Percentiles rank a stretch among this genome's conserved stretches.
These are phyloP conservation scores for Elongisporangium undulatum DNA, from an alignment of 352 stramenopile genomes.

Conservation along the genomic window DNA sequence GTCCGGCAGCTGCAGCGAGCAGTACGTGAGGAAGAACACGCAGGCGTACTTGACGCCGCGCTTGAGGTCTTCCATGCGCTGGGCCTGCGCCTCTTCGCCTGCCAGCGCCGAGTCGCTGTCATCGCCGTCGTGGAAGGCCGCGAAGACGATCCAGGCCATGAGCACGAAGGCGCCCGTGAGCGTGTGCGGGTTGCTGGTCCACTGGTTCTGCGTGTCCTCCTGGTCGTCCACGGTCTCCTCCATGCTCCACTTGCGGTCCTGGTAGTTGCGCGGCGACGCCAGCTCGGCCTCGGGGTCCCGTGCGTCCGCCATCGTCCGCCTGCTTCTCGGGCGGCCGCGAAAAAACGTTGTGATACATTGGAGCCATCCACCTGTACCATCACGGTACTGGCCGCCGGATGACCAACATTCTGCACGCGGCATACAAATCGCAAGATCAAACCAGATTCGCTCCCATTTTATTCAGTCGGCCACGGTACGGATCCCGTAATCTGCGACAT, in stretches of 20 bases:
- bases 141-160: slow-evolving; percentile 84
- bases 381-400: background rate
- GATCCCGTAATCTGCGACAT: background rate
- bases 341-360: background rate
- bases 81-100: slow-evolving; percentile 28
- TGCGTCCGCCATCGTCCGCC: slow-evolving; percentile 1
- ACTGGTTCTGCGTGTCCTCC: slow-evolving; percentile 71
- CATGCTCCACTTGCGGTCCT: slow-evolving; percentile 84
- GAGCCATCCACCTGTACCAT: background rate
- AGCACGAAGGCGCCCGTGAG: slow-evolving; percentile 74
- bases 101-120: slow-evolving; percentile 23
- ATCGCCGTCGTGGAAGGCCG: slow-evolving; percentile 62
- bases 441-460: background rate
- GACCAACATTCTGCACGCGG: background rate
- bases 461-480: background rate
- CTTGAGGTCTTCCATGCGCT: slow-evolving; percentile 50
- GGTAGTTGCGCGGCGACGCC: slow-evolving; percentile 40
- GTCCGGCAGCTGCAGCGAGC: slow-evolving; percentile 79
- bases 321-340: background rate
- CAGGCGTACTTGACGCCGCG: slow-evolving; percentile 74
- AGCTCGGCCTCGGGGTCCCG: slow-evolving; percentile 1
- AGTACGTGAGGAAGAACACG: slow-evolving; percentile 87
- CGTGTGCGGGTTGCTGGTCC: slow-evolving; percentile 83
- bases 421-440: background rate
- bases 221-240: slow-evolving; percentile 74